Percentiles rank a stretch among this genome's conserved stretches.
Conservation (phyloP, 352 stramenopile genomes). For the Saprolegnia parasitica region DNA sequence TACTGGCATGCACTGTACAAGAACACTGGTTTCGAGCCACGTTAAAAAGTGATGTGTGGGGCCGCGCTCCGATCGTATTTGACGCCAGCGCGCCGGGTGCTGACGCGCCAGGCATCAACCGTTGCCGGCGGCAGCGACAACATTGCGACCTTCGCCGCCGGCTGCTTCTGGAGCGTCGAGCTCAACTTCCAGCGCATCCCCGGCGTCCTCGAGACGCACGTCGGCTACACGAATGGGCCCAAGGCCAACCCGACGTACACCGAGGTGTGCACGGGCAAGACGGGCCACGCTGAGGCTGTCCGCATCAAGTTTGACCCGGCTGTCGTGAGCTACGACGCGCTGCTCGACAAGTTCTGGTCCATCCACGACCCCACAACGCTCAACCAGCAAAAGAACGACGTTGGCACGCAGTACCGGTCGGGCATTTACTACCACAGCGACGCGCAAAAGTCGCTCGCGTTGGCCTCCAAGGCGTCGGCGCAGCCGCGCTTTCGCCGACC, state of each 20-base stretch:
- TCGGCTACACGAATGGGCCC: conserved; percentile 79
- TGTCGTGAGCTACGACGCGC: conserved; percentile 70
- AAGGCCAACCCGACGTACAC: conserved; percentile 91
- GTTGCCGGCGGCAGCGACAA: conserved; percentile 1
- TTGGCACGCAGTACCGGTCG: conserved; percentile 93
- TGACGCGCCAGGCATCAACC: not conserved
- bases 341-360: conserved; percentile 78
- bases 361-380: conserved; percentile 92
- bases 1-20: not conserved
- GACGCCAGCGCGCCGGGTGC: not conserved
- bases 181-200: conserved; percentile 92
- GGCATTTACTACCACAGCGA: conserved; percentile 93
- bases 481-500: conserved; percentile 65
- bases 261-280: conserved; percentile 89
- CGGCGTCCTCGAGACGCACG: conserved; percentile 88
- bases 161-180: conserved; percentile 98
- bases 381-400: conserved; percentile 82
- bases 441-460: conserved; percentile 69
- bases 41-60: not conserved
- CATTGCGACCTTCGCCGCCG: conserved; percentile 91
- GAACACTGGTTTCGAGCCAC: not conserved
- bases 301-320: conserved; percentile 88
- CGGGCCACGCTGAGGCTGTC: conserved; percentile 93
- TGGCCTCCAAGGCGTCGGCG: conserved; percentile 56
- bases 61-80: not conserved